Percentiles rank a stretch among this genome's conserved stretches.
phyloP scores from a whole-genome alignment of 1,139 yeast genomes.

The Magnusiomyces ingens region DNA sequence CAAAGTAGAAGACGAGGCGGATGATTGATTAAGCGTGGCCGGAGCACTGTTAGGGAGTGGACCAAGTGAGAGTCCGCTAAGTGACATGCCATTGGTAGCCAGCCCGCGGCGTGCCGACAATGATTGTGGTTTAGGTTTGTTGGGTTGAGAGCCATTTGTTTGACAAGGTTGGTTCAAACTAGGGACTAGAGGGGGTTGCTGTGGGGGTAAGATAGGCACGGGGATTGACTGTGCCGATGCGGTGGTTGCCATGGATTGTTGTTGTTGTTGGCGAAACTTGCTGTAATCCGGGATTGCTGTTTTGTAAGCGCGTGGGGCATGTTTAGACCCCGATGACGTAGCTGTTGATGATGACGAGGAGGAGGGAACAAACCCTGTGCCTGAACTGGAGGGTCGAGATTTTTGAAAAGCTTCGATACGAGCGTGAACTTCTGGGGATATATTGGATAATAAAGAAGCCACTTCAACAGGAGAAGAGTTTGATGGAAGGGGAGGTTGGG shows the following conservation, averaged over 20 bases:
- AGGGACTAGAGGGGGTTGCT: too few relatives aligned
- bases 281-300: constrained; percentile 15
- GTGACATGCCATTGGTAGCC: too few relatives aligned
- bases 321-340: not conserved
- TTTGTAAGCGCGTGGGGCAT: constrained; percentile 10
- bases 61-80: not conserved
- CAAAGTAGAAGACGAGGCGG: not conserved
- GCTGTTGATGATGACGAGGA: not conserved
- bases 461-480: constrained; percentile 16
- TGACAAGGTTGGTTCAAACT: too few relatives aligned
- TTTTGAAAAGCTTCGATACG: constrained; percentile 62
- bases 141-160: too few relatives aligned
- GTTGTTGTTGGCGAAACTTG: constrained; percentile 3
- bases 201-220: too few relatives aligned
- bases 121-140: too few relatives aligned
- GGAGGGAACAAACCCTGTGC: constrained; percentile 6
- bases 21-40: not conserved
- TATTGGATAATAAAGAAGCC: constrained; percentile 21
- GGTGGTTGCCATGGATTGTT: not conserved
- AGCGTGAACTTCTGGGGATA: constrained; percentile 65
- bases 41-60: not conserved
- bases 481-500: constrained; percentile 1
- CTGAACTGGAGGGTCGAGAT: constrained; percentile 12
- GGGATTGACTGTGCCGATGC: too few relatives aligned
- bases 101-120: too few relatives aligned